Conservation (phyloP, 2,329 filamentous ascomycete genomes). For the Trichoderma asperellum region DNA sequence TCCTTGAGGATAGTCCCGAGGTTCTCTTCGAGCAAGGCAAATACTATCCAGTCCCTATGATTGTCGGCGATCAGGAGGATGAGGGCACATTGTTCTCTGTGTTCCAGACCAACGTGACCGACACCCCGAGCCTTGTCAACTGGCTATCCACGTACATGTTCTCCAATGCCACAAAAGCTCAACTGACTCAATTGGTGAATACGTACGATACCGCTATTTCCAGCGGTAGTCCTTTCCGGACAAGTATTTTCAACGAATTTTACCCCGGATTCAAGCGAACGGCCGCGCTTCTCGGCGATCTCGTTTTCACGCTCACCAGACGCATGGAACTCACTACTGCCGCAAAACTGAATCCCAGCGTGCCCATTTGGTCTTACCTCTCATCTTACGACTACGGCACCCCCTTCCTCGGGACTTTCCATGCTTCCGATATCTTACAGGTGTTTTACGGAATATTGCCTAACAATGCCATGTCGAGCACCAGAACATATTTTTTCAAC, state of each 20-base stretch:
- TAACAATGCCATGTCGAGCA: slow-evolving; percentile 63
- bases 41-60: slow-evolving; percentile 54
- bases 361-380: slow-evolving; percentile 76
- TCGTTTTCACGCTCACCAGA: slow-evolving; percentile 73
- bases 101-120: slow-evolving; percentile 70
- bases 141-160: slow-evolving; percentile 69
- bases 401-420: slow-evolving; percentile 75
- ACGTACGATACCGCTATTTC: slow-evolving; percentile 63
- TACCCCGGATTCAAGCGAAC: slow-evolving; percentile 80
- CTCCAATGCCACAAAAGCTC: slow-evolving; percentile 52
- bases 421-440: slow-evolving; percentile 70
- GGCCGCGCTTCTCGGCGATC: slow-evolving; percentile 74
- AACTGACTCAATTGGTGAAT: slow-evolving; percentile 60
- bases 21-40: slow-evolving; percentile 54
- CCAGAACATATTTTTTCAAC: slow-evolving; percentile 71
- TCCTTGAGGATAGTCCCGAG: slow-evolving; percentile 67
- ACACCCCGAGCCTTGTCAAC: slow-evolving; percentile 57
- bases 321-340: slow-evolving; percentile 63
- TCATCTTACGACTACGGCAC: slow-evolving; percentile 72
- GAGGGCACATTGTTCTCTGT: slow-evolving; percentile 77
- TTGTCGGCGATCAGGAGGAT: slow-evolving; percentile 76
- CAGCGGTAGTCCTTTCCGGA: slow-evolving; percentile 73
- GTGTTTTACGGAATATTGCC: slow-evolving; percentile 68
- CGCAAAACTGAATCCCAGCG: slow-evolving; percentile 53
- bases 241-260: slow-evolving; percentile 67